Evolutionary conservation across 495 filamentous ascomycete genomes (phyloP), one percentile per base, ranked within the genome.

Genomic region (Aspergillus avenaceus): DNA sequence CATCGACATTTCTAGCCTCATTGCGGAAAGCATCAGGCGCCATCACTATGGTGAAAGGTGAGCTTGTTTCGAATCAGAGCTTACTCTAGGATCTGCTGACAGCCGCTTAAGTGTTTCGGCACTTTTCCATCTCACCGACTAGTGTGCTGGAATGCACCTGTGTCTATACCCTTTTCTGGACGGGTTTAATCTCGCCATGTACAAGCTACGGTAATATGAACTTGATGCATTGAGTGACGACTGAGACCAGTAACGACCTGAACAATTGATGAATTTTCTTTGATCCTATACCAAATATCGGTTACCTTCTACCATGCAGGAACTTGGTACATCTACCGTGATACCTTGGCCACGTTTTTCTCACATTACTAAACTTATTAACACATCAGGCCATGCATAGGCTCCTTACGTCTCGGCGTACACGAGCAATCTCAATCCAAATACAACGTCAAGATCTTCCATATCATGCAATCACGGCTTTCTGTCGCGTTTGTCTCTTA

Each of bases 21-120:
- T 98, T 25, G 77, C 89, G 9, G 93, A 98, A 70, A 91, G 91
- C 40, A 97, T 98, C 56, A 77, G 93, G 62, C 82, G 93, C 60
- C 97, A 97, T 67, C 91, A 97, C 62, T 91, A 96, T 66, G 93
- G 85, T 57, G 79, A 83, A 75, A 82, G 78, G 81, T 69, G 69
- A 60, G 67, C 69, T 2, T 41, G 12, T 27, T 38, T 16, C 18
- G 5, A 11, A 29, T 55, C 40, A 46, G 52, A 54, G n/a, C 14
- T 42, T 53, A 9, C 21, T 2, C 28, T 13, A 12, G 12, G 22
- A 13, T 50, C 49, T 47, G n/a, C 58, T 63, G 60, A 68, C 51
- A 28, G 52, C 41, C 29, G 36, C 32, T 79, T 45, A 72, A 91
- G 87, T 53, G 90, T 95, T 66, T 92, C 88, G 49, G 84, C 88